These are phyloP conservation scores for Closterium sp. DNA, from an alignment of 139 green algal species.

Conservation along the genomic window DNA sequence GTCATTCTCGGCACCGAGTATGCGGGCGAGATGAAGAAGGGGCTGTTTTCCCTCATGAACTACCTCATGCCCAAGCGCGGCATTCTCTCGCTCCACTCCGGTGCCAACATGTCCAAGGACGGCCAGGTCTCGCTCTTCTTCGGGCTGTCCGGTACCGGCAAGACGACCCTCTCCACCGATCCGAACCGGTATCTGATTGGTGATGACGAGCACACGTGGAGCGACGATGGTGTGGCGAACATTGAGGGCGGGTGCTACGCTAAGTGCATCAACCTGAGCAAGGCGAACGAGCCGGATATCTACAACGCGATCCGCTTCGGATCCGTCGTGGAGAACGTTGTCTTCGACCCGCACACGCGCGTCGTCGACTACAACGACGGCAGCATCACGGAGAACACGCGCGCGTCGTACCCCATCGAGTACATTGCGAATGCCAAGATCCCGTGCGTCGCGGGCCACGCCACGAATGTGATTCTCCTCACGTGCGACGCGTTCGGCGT, in stretches of 20 bases:
- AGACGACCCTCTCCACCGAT: constrained; percentile 74
- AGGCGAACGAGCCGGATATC: constrained; percentile 85
- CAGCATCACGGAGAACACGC: constrained; percentile 79
- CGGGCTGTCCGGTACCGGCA: constrained; percentile 57
- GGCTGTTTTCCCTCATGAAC: constrained; percentile 80
- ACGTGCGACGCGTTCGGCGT: constrained; percentile 93
- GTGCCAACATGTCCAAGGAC: constrained; percentile 66
- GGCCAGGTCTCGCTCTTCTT: constrained; percentile 61
- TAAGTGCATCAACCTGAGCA: constrained; percentile 86
- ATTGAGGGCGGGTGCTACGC: constrained; percentile 97
- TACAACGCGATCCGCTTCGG: constrained; percentile 85
- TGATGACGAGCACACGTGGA: constrained; percentile 94
- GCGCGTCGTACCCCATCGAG: constrained; percentile 91
- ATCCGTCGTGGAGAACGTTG: constrained; percentile 90
- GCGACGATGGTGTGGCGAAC: constrained; percentile 83
- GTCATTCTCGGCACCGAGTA: constrained; percentile 81
- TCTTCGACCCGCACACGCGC: constrained; percentile 36
- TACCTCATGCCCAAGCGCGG: constrained; percentile 84
- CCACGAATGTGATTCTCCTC: constrained; percentile 77
- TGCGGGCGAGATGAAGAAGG: constrained; percentile 40
- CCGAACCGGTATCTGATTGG: constrained; percentile 78
- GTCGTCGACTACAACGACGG: constrained; percentile 18
- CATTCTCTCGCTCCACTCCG: constrained; percentile 84
- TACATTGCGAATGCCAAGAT: constrained; percentile 79
- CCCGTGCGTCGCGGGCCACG: constrained; percentile 22